Base-by-base conservation (phyloP, 306 rosid species). In the Dryas octopetala region DNA sequence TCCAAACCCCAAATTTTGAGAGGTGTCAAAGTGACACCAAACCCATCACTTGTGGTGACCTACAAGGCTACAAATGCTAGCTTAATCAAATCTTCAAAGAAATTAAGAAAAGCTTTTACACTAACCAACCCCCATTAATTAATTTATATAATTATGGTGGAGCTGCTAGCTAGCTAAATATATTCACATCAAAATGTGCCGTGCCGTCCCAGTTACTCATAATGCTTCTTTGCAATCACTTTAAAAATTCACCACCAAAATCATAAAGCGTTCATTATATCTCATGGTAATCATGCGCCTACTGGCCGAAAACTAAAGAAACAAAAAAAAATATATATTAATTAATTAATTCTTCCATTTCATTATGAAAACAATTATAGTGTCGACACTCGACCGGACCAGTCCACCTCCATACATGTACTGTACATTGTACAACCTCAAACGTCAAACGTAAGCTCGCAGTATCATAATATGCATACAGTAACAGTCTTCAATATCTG, bases 131-230 rank as follows among this genome's bases (percentile, higher is more conserved):
- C 48, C 83, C 75, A 53, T 44, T 49, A 16, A 62, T 78, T 59
- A 82, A 71, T 62, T 62, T 67, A 69, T 68, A 58, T 79, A 70
- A 82, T 87, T 76, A 89, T 85, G 83, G 71, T 48, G 26, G 13
- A 58, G 40, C 63, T 10, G 10, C 38, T 62, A 6, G 10, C 14
- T 48, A 54, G 74, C 66, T 48, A 52, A 74, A 83, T 52, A 62
- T 80, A 59, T 62, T 79, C 76, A 70, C 48, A 8, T 55, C n/a
- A 66, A 55, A 71, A 15, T 68, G 13, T 81, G 74, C 83, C 87
- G 73, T 86, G 82, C 76, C 90, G 84, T 83, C 76, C 54, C 88
- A 83, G 76, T 74, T 78, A 79, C 88, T 83, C 86, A 65, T 81
- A 86, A 73, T 77, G 81, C 75, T 64, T 83, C 75, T 64, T 68